Conservation (phyloP, 164 flowering plant species). For the Berberis vulgaris region DNA sequence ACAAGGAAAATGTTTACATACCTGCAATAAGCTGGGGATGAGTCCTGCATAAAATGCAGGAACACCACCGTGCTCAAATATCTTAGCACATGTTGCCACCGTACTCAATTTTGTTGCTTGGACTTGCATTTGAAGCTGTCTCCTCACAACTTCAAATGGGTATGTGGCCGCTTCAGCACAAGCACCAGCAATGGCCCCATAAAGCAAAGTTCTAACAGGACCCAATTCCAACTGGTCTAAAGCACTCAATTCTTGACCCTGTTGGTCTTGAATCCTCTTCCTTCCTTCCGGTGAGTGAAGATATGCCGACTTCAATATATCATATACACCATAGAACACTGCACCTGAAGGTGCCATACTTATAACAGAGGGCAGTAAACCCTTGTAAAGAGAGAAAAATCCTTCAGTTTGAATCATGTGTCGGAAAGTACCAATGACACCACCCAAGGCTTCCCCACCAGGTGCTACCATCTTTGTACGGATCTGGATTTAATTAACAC, state of each 20-base stretch:
- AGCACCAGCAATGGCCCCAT: slow-evolving; percentile 97
- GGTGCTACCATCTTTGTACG: slow-evolving; percentile 86
- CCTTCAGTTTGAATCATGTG: slow-evolving; percentile 83
- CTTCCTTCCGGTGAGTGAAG: slow-evolving; percentile 85
- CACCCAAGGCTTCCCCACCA: slow-evolving; percentile 91
- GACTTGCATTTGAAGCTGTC: slow-evolving; percentile 83
- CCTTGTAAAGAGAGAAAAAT: slow-evolving; percentile 84
- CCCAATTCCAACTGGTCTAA: slow-evolving; percentile 86
- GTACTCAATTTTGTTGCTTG: slow-evolving; percentile 57
- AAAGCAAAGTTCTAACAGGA: slow-evolving; percentile 65
- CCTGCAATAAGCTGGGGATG: slow-evolving; percentile 89
- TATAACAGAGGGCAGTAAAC: slow-evolving; percentile 68
- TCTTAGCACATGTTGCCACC: slow-evolving; percentile 48
- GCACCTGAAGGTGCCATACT: slow-evolving; percentile 97
- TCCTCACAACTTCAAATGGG: slow-evolving; percentile 90
- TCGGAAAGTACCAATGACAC: slow-evolving; percentile 66
- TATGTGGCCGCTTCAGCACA: slow-evolving; percentile 95
- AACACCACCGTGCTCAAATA: slow-evolving; percentile 76
- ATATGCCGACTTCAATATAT: slow-evolving; percentile 74
- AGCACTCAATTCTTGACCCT: slow-evolving; percentile 60
- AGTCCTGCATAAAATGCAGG: slow-evolving; percentile 89
- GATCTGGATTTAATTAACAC: slow-evolving; percentile 33
- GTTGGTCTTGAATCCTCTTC: slow-evolving; percentile 41
- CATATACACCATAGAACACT: slow-evolving; percentile 91
- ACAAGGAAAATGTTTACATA: slow-evolving; percentile 12